Evolutionary conservation across 768 basidiomycete genomes (phyloP).

Genomic region (Cystofilobasidium bisporidii): DNA sequence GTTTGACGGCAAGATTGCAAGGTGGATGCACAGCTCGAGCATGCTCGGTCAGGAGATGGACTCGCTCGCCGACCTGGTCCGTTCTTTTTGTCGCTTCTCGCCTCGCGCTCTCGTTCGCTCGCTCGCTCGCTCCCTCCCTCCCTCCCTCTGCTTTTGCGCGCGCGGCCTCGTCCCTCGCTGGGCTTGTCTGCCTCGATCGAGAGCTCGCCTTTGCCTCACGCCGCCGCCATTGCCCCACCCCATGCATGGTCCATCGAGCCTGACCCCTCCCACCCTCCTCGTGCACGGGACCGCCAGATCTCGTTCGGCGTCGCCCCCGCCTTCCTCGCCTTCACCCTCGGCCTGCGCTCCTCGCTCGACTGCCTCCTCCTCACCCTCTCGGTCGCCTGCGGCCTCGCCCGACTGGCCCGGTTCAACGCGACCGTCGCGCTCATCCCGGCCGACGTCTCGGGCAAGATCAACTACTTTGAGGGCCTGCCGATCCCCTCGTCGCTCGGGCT

Average conservation of each 20-base stretch:
- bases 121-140: background rate
- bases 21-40: slow-evolving; percentile 91
- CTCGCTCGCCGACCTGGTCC: slow-evolving; percentile 85
- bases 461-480: slow-evolving; percentile 95
- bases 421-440: slow-evolving; percentile 91
- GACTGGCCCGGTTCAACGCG: slow-evolving; percentile 95
- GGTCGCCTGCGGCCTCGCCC: slow-evolving; percentile 90
- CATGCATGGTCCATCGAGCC: too few relatives aligned
- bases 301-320: slow-evolving; percentile 97
- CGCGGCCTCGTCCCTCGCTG: too few relatives aligned
- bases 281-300: slow-evolving; percentile 48
- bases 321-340: slow-evolving; percentile 80
- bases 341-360: slow-evolving; percentile 84
- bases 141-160: too few relatives aligned
- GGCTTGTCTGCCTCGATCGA: too few relatives aligned
- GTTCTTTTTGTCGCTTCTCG: slow-evolving; percentile 35
- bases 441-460: slow-evolving; percentile 71
- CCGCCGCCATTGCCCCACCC: too few relatives aligned
- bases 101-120: background rate
- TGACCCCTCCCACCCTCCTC: background rate
- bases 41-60: slow-evolving; percentile 97
- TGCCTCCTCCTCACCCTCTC: slow-evolving; percentile 76
- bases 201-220: too few relatives aligned
- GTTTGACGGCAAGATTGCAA: slow-evolving; percentile 91
- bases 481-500: slow-evolving; percentile 82